Percentiles rank a stretch among this genome's conserved stretches.
These are phyloP conservation scores for Marsdenia floribunda DNA, from an alignment of 257 asterid genomes.

Conservation along the genomic window DNA sequence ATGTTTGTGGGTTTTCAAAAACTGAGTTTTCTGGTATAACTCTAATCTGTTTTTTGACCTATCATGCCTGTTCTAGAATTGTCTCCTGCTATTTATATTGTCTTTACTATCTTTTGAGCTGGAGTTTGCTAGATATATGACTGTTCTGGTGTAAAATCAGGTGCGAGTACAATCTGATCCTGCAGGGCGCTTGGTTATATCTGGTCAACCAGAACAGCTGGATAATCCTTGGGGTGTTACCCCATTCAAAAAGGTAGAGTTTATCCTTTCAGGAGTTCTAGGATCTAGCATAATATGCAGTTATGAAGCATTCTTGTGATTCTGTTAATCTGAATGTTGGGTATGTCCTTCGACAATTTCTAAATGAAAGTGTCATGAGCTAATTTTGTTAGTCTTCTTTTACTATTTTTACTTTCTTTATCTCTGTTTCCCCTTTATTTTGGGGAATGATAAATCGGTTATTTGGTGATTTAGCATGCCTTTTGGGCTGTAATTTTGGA, in stretches of 20 bases:
- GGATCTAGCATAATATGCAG: not conserved
- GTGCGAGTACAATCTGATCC: slow-evolving; percentile 96
- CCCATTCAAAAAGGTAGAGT: slow-evolving; percentile 79
- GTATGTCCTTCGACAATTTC: not conserved
- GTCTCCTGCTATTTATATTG: not conserved
- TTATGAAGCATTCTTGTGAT: not conserved
- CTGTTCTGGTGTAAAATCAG: slow-evolving; percentile 25
- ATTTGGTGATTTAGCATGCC: not conserved
- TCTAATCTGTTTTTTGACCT: not conserved
- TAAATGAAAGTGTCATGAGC: not conserved
- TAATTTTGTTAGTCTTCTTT: not conserved
- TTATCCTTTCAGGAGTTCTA: not conserved
- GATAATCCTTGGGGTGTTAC: slow-evolving; percentile 97
- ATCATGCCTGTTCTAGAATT: not conserved
- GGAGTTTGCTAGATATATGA: not conserved
- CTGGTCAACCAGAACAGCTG: slow-evolving; percentile 89
- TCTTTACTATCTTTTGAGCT: not conserved
- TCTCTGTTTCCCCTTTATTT: too few relatives aligned
- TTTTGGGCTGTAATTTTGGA: not conserved
- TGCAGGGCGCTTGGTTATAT: slow-evolving; percentile 89
- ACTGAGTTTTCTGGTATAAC: not conserved
- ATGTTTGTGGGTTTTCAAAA: too few relatives aligned
- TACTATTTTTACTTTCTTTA: too few relatives aligned
- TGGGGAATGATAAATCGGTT: not conserved
- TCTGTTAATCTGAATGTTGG: not conserved